phyloP scores from a whole-genome alignment of 768 basidiomycete genomes.

The Galerina sulciceps region DNA sequence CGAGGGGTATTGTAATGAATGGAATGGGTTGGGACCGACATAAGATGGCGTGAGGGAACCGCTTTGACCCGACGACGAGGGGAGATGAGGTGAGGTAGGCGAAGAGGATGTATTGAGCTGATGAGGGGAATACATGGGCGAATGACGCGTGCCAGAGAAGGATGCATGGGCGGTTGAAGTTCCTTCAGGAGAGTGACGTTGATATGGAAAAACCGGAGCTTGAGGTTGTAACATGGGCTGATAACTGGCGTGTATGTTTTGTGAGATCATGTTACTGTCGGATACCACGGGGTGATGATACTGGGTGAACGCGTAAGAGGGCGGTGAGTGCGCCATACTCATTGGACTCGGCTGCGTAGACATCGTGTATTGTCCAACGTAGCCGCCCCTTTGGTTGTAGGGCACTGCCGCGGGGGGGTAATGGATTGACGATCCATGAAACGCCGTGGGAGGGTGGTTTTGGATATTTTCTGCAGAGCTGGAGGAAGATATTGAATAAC shows the following conservation, averaged over 20 bases:
- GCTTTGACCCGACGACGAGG: slow-evolving; percentile 25
- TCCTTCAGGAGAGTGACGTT: slow-evolving; percentile 36
- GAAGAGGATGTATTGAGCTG: slow-evolving; percentile 24
- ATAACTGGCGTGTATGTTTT: slow-evolving; percentile 45
- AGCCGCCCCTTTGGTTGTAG: slow-evolving; percentile 38
- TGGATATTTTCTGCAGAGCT: slow-evolving; percentile 23
- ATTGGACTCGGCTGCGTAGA: slow-evolving; percentile 41
- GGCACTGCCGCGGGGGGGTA: slow-evolving; percentile 29
- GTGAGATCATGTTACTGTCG: slow-evolving; percentile 41
- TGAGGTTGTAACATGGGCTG: slow-evolving; percentile 44
- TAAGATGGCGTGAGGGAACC: slow-evolving; percentile 31
- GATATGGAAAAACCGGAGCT: slow-evolving; percentile 43
- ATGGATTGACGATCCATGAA: slow-evolving; percentile 27
- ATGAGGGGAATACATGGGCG: slow-evolving; percentile 31
- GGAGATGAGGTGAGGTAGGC: slow-evolving; percentile 26
- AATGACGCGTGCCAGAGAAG: slow-evolving; percentile 26
- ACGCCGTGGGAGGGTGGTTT: slow-evolving; percentile 19
- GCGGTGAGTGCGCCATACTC: slow-evolving; percentile 38
- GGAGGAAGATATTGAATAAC: slow-evolving; percentile 9
- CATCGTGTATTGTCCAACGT: slow-evolving; percentile 52
- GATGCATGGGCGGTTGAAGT: slow-evolving; percentile 27
- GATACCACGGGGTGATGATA: slow-evolving; percentile 36
- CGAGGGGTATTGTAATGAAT: slow-evolving; percentile 38
- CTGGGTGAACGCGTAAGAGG: slow-evolving; percentile 38
- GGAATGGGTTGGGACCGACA: slow-evolving; percentile 30